Conservation (phyloP, 148 eudicot genomes). For the Chenopodium berlandieri region DNA sequence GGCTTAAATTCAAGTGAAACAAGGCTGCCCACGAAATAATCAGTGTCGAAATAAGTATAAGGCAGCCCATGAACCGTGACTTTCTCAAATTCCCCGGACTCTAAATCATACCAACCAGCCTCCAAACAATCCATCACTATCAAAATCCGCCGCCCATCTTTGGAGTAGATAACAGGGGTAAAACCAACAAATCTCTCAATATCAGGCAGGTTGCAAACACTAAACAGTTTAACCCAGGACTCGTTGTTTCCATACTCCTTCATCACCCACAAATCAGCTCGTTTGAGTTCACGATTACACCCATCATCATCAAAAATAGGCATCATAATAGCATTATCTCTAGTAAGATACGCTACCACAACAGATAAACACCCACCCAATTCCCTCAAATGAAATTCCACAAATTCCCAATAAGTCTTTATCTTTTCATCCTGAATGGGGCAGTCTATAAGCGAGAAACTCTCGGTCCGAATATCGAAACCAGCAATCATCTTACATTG, state of each 20-base stretch:
- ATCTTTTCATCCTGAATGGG: not conserved
- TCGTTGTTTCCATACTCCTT: constrained; percentile 14
- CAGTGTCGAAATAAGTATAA: not conserved
- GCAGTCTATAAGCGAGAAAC: not conserved
- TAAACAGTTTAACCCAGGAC: constrained; percentile 21
- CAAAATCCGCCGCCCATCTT: constrained; percentile 1
- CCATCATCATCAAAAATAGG: not conserved
- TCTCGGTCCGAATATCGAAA: constrained; percentile 1
- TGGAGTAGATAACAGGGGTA: constrained; percentile 1
- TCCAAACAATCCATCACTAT: not conserved
- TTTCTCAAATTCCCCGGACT: not conserved
- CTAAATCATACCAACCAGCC: constrained; percentile 27
- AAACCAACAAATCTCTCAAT: not conserved
- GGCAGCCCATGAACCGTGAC: not conserved
- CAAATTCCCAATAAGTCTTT: not conserved
- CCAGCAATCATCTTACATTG: not conserved
- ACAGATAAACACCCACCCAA: constrained; percentile 15
- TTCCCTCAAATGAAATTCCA: not conserved
- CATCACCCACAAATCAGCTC: constrained; percentile 23
- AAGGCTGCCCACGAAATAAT: constrained; percentile 11
- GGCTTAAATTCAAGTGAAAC: constrained; percentile 11
- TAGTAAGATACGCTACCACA: not conserved
- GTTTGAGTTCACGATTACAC: not conserved
- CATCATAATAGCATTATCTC: not conserved
- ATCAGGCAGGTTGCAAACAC: not conserved